Conservation (phyloP, 139 green algal genomes). For the Limnomonas spitsbergensis region DNA sequence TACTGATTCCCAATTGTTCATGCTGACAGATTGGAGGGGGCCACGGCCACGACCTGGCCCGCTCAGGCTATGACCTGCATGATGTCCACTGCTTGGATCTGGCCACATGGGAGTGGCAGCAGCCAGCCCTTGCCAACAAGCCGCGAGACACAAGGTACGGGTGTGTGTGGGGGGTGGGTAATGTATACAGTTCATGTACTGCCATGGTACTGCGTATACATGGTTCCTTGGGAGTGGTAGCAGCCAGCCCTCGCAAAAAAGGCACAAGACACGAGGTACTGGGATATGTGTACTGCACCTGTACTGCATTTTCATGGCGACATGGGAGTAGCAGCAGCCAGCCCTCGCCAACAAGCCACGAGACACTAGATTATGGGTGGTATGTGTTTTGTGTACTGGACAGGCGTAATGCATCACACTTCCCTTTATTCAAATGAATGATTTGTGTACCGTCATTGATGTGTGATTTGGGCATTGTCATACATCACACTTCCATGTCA, state of each 20-base stretch:
- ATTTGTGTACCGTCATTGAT: too few relatives aligned
- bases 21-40: constrained; percentile 20
- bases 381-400: too few relatives aligned
- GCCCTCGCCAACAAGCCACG: not conserved
- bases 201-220: too few relatives aligned
- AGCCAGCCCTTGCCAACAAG: not conserved
- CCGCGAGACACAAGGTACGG: not conserved
- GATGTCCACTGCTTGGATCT: constrained; percentile 26
- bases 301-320: not conserved
- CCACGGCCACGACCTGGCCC: constrained; percentile 25
- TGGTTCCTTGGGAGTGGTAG: too few relatives aligned
- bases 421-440: too few relatives aligned
- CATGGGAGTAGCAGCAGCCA: constrained; percentile 5
- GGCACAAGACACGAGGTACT: not conserved
- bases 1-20: not conserved
- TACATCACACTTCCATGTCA: too few relatives aligned
- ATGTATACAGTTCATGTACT: not conserved
- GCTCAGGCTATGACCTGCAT: constrained; percentile 19
- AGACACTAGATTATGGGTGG: not conserved
- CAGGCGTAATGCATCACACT: not conserved
- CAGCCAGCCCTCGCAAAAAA: not conserved
- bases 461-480: too few relatives aligned
- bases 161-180: too few relatives aligned
- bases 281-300: not conserved
- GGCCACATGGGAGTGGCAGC: constrained; percentile 11